Base-by-base conservation (phyloP, 495 filamentous ascomycete genomes). In the Cercophora newfieldiana region DNA sequence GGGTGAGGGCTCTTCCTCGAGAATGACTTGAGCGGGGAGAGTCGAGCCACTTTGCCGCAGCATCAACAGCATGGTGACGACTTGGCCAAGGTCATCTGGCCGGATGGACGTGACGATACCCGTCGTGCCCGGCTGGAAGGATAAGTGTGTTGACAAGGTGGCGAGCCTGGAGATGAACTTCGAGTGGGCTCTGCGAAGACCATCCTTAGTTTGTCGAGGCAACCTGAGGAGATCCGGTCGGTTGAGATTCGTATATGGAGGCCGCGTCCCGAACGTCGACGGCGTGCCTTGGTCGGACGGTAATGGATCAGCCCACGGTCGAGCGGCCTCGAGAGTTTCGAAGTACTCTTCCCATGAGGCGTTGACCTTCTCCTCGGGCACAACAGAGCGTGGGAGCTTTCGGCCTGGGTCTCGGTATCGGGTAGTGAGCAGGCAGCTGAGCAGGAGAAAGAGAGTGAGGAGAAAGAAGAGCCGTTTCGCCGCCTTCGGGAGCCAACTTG, bases 11-110 rank as follows among this genome's bases (percentile, higher is more conserved):
- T 81, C 78, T 4, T 44, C 37, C 62, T 84, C 82, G 71, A 89
- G 76, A 54, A 84, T 86, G 10, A 89, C 79, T 70, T 90, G 81
- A 1, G 88, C 82, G 6, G 86, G 87, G 21, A 90, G 70, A 0
- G 66, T 80, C 7, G 82, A 87, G 51, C 86, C 86, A 6, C 78
- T 77, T 29, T 82, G 81, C 8, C 87, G 83, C 7, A 88, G 78
- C 82, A 88, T 86, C 10, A 82, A 79, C n/a, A 89, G 63, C 10
- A 83, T 79, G 3, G 82, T 78, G 28, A 89, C 60, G 62, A 66
- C 69, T 24, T 70, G 58, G 1, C 73, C 72, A n/a, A 78, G 69
- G 60, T 73, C 75, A 28, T 58, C 18, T 0, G 63, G 69, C 24
- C 74, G 75, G 19, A 72, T 71, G 12, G 73, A 66, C 72, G 83